A percentile compares a stretch with the other conserved stretches of the same genome.
These are phyloP conservation scores for Phymatotrichopsis omnivora DNA, from an alignment of 2,329 filamentous ascomycete genomes.

Conservation along the genomic window DNA sequence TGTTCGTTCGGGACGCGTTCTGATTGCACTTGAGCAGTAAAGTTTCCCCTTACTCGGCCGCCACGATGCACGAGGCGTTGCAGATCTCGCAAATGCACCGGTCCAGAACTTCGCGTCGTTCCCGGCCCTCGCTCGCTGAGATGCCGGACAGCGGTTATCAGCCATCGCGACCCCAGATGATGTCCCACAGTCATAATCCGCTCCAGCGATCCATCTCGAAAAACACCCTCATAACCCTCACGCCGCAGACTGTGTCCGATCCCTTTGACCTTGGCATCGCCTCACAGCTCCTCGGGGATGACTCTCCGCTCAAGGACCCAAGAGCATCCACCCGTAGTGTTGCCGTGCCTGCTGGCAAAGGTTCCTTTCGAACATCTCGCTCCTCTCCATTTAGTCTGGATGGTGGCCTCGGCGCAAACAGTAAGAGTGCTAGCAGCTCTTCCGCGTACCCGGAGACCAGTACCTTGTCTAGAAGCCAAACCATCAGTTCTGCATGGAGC, in stretches of 20 bases:
- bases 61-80: no score
- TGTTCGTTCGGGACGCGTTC: no score
- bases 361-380: constrained; percentile 11
- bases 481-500: constrained; percentile 28
- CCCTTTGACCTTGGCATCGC: constrained; percentile 20
- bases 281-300: constrained; percentile 14
- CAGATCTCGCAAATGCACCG: no score
- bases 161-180: constrained; percentile 16
- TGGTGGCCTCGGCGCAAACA: constrained; percentile 4
- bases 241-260: constrained; percentile 18
- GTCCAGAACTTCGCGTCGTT: constrained; percentile 25
- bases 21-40: no score
- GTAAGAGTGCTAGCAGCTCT: constrained; percentile 17
- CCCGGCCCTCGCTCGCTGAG: constrained; percentile 25
- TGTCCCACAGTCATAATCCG: constrained; percentile 12
- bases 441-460: constrained; percentile 16
- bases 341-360: constrained; percentile 3
- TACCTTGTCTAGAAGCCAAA: constrained; percentile 24
- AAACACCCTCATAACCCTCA: constrained; percentile 7
- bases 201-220: constrained; percentile 19
- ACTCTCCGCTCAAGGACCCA: constrained; percentile 10
- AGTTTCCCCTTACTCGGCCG: no score
- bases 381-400: constrained; percentile 18
- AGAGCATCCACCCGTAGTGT: constrained; percentile 14
- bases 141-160: constrained; percentile 25